A percentile compares a stretch with the other conserved stretches of the same genome.
Conservation (phyloP, 225 moss, liverwort and hornwort genomes). For the Neckera pumila region DNA sequence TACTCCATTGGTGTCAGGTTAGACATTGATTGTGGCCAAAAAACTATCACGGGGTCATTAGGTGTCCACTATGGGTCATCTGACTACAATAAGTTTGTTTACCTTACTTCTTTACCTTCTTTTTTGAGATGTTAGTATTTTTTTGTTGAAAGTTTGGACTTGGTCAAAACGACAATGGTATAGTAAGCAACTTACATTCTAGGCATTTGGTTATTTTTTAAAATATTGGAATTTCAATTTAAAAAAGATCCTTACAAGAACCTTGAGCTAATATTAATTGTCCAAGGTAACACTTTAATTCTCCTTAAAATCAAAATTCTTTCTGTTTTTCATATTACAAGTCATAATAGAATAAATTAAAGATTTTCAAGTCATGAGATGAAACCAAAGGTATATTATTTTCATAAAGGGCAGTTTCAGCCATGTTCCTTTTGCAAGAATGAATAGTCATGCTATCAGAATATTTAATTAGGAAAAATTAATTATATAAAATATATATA, state of each 20-base stretch:
- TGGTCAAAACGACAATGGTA: neutral
- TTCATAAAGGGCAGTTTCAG: no score
- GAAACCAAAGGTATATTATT: no score
- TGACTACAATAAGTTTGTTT: no score
- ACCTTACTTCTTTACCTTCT: neutral
- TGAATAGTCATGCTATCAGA: no score
- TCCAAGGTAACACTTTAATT: neutral
- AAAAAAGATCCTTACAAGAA: neutral
- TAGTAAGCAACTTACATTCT: neutral
- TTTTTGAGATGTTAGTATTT: neutral
- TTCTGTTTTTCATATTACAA: neutral
- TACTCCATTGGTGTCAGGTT: no score
- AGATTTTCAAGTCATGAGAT: no score
- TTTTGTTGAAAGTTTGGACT: neutral
- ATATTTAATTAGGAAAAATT: no score
- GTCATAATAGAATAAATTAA: neutral
- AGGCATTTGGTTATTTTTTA: neutral
- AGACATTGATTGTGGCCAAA: no score
- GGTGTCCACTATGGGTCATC: no score
- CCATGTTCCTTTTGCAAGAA: no score
- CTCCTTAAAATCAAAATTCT: fast-evolving
- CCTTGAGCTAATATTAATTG: neutral
- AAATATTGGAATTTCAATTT: neutral
- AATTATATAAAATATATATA: no score
- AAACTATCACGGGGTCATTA: no score